Evolutionary conservation across 208 protist species (phyloP).

Genomic region (Vickermania ingenoplastis): DNA sequence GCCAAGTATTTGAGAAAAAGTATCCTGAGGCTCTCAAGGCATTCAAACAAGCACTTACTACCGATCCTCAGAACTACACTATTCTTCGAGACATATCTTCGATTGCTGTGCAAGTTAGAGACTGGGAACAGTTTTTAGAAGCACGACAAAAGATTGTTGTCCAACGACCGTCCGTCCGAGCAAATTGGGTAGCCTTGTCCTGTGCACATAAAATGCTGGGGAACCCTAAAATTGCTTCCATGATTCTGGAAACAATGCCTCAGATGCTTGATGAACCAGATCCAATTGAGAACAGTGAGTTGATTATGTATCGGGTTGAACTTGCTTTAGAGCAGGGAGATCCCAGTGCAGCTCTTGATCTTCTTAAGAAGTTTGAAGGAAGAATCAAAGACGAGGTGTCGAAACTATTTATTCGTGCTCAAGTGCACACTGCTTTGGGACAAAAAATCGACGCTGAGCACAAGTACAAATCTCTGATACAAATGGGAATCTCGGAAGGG

Average conservation of each 20-base stretch:
- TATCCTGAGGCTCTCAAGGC: constrained; percentile 87
- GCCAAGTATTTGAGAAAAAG: constrained; percentile 87
- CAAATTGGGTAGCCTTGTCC: constrained; percentile 81
- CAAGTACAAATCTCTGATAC: constrained; percentile 63
- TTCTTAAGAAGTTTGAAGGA: constrained; percentile 67
- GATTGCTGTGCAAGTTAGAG: constrained; percentile 87
- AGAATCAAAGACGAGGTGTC: constrained; percentile 56
- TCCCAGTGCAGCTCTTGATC: constrained; percentile 44
- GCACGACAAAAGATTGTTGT: constrained; percentile 82
- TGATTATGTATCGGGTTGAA: constrained; percentile 62
- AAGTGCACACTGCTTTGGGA: constrained; percentile 57
- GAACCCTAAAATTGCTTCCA: constrained; percentile 52
- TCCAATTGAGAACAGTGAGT: constrained; percentile 64
- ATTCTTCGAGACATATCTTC: constrained; percentile 86
- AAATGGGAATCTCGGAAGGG: constrained; percentile 46
- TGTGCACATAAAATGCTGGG: constrained; percentile 74
- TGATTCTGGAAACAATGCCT: constrained; percentile 70
- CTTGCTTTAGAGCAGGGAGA: constrained; percentile 54
- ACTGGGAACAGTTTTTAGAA: constrained; percentile 87
- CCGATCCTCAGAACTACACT: constrained; percentile 71
- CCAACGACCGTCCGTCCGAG: constrained; percentile 72
- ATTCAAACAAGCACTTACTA: constrained; percentile 76
- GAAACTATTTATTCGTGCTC: constrained; percentile 51
- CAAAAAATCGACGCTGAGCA: constrained; percentile 72
- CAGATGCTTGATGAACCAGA: constrained; percentile 72